Percentiles rank a stretch among this genome's conserved stretches.
Conservation (phyloP, 23 red algal species). For the Gracilaria domingensis region DNA sequence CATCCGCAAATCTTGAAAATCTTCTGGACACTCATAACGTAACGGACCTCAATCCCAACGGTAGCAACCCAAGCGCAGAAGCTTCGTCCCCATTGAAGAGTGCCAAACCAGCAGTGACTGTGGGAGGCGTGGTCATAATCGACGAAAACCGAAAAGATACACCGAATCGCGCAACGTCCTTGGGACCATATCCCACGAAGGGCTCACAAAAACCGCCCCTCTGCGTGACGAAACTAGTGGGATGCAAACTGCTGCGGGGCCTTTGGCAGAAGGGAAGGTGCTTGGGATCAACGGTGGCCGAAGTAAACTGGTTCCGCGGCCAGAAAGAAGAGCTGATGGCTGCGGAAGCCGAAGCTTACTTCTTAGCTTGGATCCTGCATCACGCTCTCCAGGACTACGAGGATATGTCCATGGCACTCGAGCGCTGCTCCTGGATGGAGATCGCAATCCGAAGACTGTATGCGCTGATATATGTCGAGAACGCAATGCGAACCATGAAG, state of each 20-base stretch:
- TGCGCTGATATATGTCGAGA: conserved; percentile 22
- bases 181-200: not conserved
- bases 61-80: not conserved
- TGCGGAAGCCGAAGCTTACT: too few species aligned
- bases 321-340: too few species aligned
- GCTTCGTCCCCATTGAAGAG: too few species aligned
- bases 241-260: not conserved
- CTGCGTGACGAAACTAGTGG: conserved; percentile 11
- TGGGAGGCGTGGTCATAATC: not conserved
- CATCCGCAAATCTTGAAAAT: not conserved
- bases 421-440: conserved; percentile 9
- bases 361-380: too few species aligned
- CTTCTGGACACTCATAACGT: too few species aligned
- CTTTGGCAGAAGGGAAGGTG: not conserved
- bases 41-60: too few species aligned
- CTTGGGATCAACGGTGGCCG: too few species aligned
- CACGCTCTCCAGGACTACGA: too few species aligned
- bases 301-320: too few species aligned
- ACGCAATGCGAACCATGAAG: not conserved
- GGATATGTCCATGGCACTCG: not conserved
- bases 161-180: not conserved
- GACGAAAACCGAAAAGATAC: not conserved
- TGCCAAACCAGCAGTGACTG: not conserved
- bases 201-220: not conserved
- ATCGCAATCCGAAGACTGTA: not conserved